phyloP scores from a whole-genome alignment of 768 basidiomycete genomes.

The Psilocybe sp. region DNA sequence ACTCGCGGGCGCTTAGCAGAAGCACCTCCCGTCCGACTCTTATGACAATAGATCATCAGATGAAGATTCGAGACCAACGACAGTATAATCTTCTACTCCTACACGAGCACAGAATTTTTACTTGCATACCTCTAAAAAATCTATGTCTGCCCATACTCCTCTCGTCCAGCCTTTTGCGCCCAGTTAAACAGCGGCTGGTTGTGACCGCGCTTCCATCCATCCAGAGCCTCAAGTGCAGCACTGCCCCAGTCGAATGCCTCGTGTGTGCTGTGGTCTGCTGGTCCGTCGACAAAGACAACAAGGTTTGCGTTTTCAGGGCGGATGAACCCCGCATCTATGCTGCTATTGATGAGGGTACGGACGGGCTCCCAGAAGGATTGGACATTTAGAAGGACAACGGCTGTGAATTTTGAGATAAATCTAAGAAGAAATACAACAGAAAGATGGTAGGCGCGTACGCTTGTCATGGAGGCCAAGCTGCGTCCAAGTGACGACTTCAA shows the following conservation, averaged over 20 bases:
- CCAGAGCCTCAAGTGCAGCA: conserved; percentile 62
- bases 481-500: conserved; percentile 94
- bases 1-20: too few species aligned
- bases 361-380: conserved; percentile 81
- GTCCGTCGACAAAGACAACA: conserved; percentile 76
- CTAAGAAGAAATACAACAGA: background rate
- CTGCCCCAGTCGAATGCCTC: conserved; percentile 75
- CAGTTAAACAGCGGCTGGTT: conserved; percentile 43
- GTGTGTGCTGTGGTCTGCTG: conserved; percentile 48
- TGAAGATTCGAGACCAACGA: too few species aligned
- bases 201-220: conserved; percentile 47
- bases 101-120: background rate
- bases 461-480: conserved; percentile 86
- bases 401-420: conserved; percentile 29
- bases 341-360: conserved; percentile 66
- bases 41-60: too few species aligned
- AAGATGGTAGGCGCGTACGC: conserved; percentile 42
- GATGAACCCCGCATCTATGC: conserved; percentile 76
- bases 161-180: conserved; percentile 29
- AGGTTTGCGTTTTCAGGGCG: conserved; percentile 54
- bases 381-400: conserved; percentile 87
- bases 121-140: conserved; percentile 7
- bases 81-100: too few species aligned
- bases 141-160: conserved; percentile 9
- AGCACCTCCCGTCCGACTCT: too few species aligned